Evolutionary conservation across 768 basidiomycete species (phyloP).

Genomic region (Auricularia heimuer): DNA sequence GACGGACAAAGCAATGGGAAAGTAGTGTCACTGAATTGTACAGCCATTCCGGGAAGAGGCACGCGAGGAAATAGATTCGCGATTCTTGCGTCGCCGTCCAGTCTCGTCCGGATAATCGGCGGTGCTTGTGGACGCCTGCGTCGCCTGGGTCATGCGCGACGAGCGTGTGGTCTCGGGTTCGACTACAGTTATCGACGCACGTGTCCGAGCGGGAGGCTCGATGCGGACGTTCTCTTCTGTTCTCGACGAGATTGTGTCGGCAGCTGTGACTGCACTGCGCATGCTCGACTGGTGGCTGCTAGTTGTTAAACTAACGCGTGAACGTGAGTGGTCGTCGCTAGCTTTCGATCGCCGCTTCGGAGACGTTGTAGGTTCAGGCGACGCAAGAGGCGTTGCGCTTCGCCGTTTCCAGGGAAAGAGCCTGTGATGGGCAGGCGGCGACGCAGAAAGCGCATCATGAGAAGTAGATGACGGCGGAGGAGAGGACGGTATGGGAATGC

Average conservation of each 20-base stretch:
- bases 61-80: not conserved
- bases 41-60: not conserved
- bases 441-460: constrained; percentile 18
- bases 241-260: constrained; percentile 29
- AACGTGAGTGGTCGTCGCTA: constrained; percentile 41
- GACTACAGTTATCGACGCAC: not conserved
- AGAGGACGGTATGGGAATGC: constrained; percentile 22
- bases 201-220: not conserved
- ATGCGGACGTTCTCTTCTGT: not conserved
- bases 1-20: not conserved
- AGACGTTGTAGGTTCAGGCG: constrained; percentile 1
- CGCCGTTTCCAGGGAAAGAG: constrained; percentile 5
- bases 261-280: constrained; percentile 44
- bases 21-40: constrained; percentile 1
- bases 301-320: constrained; percentile 51
- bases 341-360: constrained; percentile 26
- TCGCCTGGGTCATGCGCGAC: not conserved
- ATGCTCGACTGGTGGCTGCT: constrained; percentile 43
- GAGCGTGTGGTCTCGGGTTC: not conserved
- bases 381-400: not conserved
- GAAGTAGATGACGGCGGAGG: constrained; percentile 20
- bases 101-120: not conserved
- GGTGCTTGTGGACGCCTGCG: not conserved
- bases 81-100: not conserved
- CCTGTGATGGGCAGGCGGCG: constrained; percentile 17